Base-by-base conservation (phyloP, 1,284 basidiomycete species). In the Porodaedalea pini region DNA sequence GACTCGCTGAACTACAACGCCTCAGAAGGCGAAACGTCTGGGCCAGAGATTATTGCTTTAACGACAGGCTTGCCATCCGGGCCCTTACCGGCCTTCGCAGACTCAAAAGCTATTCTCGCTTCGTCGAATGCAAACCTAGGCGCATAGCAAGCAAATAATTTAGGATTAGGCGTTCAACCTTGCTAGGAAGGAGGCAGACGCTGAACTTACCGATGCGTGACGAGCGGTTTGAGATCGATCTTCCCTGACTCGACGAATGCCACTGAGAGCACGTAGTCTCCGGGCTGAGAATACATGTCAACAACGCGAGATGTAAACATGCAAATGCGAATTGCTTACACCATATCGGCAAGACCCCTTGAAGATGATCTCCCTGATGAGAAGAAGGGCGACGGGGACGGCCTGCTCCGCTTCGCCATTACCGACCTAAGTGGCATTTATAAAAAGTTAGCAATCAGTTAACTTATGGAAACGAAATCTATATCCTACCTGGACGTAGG, bases 321-420 rank as follows among this genome's bases (percentile, higher is more conserved):
- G 49, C 45, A 51, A 2, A 34, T 50, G 54, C 58, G 58, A 36
- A 10, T 8, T 19, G 75, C 83, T 57, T 71, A 89, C 86, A 8
- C 87, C 88, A 64, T 90, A 94, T 60, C 92, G 86, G 86, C 94
- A 93, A 15, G 89, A 92, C 44, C 92, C 92, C 66, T 86, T 88
- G 70, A 92, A 77, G 60, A 78, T 82, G 34, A 96, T 69, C 71
- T 96, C 92, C 73, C 94, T 94, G 61, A 76, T 73, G 63, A 85
- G 76, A 25, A 90, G 70, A 34, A 75, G 71, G 29, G 80, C 79
- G 64, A 89, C 70, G 49, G 89, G 82, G 53, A 90, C 73, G 7
- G 74, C 76, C 49, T 88, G 75, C 59, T 88, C 77, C 2, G 83
- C 74, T 48, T 75, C 75, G 19, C 87, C 88, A 83, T 88, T 87